phyloP scores from a whole-genome alignment of 108 stramenopile genomes.

The Tribonema minus region DNA sequence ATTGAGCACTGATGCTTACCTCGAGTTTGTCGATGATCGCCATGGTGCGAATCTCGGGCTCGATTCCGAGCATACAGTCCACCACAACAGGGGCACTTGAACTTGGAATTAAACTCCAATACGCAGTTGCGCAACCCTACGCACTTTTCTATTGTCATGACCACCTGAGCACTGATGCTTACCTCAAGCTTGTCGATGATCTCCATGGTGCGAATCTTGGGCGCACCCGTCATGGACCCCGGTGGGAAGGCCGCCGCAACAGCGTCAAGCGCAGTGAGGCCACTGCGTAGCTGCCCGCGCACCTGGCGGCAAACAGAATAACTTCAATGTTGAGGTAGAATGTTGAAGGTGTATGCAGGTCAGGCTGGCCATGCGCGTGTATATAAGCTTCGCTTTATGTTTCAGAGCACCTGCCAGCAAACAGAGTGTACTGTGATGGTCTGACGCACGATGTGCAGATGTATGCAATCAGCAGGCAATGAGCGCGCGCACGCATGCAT shows the following conservation, averaged over 20 bases:
- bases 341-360: neutral
- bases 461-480: too few relatives aligned
- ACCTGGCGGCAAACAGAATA: too few relatives aligned
- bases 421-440: too few relatives aligned
- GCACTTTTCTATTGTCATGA: too few relatives aligned
- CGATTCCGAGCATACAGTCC: constrained; percentile 91
- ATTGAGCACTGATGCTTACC: too few relatives aligned
- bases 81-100: constrained; percentile 74
- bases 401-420: too few relatives aligned
- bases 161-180: too few relatives aligned
- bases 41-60: constrained; percentile 87
- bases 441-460: too few relatives aligned
- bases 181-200: constrained; percentile 76
- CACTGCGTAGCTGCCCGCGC: constrained; percentile 7
- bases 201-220: constrained; percentile 87
- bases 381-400: too few relatives aligned
- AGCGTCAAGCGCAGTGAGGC: constrained; percentile 67
- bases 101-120: constrained; percentile 70
- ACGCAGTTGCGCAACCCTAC: constrained; percentile 2
- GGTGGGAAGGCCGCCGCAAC: constrained; percentile 87
- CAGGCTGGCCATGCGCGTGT: neutral
- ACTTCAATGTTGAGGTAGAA: too few relatives aligned
- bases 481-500: too few relatives aligned
- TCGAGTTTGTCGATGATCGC: constrained; percentile 81
- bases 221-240: constrained; percentile 98